Evolutionary conservation across 345 rosid species (phyloP), one percentile per base, ranked within the genome.

Genomic region (Capsella bursapastoris): DNA sequence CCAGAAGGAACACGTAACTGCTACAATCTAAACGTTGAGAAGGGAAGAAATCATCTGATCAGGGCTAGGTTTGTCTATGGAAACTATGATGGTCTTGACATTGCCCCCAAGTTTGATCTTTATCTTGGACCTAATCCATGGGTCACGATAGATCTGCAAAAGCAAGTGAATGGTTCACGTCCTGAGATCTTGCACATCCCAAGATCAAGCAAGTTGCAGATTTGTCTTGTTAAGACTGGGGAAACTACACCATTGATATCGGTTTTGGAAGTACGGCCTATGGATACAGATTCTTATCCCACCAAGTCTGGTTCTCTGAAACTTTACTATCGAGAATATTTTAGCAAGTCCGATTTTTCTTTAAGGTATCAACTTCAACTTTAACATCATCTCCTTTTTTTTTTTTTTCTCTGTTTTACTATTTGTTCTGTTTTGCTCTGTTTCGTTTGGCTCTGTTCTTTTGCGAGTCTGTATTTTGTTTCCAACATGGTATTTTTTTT

Each of bases 1-100:
- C 84, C 86, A 1, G 15, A 87, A 0, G 90, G 88, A 51, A 53
- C 0, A 12, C 75, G 69, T 15, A 84, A 85, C 22, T 85, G 87
- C 47, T 87, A 87, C 80, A 80, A 28, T 1, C 38, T 87, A 13
- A 13, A 0, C 0, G 82, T 82, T 0, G 32, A 25, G 45, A 57
- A 65, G 52, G 88, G 85, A 4, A 59, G 76, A 35, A 66, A 57
- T 0, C 82, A 87, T 67, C 9, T 82, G 15, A 77, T 85, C 64
- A 62, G 81, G 14, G 83, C 76, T 9, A 0, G 5, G 43, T 83
- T 85, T 64, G 0, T 70, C 7, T 83, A 83, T 57, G 87, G 84
- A 68, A 85, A 85, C 3, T 87, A 87, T 40, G 80, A 77, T 50
- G 72, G 64, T 0, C 28, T 2, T 25, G 4, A 71, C 66, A 50